phyloP scores from a whole-genome alignment of 2,329 filamentous ascomycete genomes.

The Colletotrichum cuscutae region DNA sequence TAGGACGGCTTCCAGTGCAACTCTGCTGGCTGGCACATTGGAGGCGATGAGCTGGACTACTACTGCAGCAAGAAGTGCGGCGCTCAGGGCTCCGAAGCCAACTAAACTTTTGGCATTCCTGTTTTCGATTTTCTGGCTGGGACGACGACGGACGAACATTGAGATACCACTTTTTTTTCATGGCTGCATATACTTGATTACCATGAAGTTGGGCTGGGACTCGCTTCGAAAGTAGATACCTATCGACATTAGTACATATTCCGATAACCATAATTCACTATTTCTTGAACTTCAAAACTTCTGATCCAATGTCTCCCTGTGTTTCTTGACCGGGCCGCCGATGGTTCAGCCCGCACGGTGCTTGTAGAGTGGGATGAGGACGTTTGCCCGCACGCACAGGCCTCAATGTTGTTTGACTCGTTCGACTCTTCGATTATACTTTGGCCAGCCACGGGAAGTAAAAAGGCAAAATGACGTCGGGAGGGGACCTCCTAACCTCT shows the following conservation, averaged over 20 bases:
- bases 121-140: background rate
- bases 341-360: too few relatives aligned
- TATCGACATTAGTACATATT: background rate
- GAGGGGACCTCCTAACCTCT: too few relatives aligned
- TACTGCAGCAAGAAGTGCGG: constrained; percentile 36
- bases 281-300: background rate
- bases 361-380: background rate
- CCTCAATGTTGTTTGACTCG: background rate
- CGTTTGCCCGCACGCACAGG: background rate
- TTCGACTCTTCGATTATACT: background rate
- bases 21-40: constrained; percentile 30
- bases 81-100: constrained; percentile 29
- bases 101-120: background rate
- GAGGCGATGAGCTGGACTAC: constrained; percentile 34
- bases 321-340: too few relatives aligned
- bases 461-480: background rate
- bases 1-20: constrained; percentile 25
- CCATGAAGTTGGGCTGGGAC: background rate
- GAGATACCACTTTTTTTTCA: background rate
- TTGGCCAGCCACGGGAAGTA: background rate
- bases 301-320: too few relatives aligned
- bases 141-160: background rate
- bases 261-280: background rate
- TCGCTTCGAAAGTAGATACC: background rate
- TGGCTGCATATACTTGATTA: background rate